These are phyloP conservation scores for Candida andamanensis DNA, from an alignment of 805 yeast genomes.

Conservation along the genomic window DNA sequence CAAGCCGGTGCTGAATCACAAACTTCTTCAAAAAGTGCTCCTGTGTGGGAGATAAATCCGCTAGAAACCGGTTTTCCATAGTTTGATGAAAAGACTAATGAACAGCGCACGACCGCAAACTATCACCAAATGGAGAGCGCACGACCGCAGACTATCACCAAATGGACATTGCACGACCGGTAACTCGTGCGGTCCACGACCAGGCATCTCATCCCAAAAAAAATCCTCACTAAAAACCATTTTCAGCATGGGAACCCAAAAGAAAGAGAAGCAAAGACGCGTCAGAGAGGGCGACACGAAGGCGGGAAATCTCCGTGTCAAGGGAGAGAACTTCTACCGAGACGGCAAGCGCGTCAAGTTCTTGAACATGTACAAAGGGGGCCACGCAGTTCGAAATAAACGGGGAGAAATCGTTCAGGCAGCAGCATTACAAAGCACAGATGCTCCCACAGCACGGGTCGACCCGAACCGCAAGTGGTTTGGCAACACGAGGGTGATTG, in stretches of 20 bases:
- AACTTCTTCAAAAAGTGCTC: slow-evolving; percentile 88
- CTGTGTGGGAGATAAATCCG: slow-evolving; percentile 50
- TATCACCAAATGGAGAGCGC: no score
- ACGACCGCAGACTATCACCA: no score
- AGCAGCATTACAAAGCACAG: slow-evolving; percentile 82
- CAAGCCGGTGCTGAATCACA: slow-evolving; percentile 57
- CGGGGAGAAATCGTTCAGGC: slow-evolving; percentile 83
- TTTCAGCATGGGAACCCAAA: slow-evolving; percentile 96
- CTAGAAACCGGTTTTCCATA: slow-evolving; percentile 6
- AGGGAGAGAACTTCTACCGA: slow-evolving; percentile 94
- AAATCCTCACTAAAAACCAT: slow-evolving; percentile 1
- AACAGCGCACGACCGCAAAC: slow-evolving; percentile 1
- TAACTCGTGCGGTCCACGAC: background rate
- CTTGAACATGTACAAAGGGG: slow-evolving; percentile 88
- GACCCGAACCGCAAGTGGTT: slow-evolving; percentile 98
- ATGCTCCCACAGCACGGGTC: slow-evolving; percentile 85
- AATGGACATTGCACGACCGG: background rate
- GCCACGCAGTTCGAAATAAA: slow-evolving; percentile 81
- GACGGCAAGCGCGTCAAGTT: slow-evolving; percentile 91
- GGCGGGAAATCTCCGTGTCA: slow-evolving; percentile 88
- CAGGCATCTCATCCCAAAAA: slow-evolving; percentile 8
- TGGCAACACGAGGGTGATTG: slow-evolving; percentile 94
- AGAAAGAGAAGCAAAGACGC: slow-evolving; percentile 87
- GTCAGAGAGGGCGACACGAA: slow-evolving; percentile 73
- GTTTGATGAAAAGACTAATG: no score